Evolutionary conservation across 768 basidiomycete genomes (phyloP), one percentile per base, ranked within the genome.

Genomic region (Suillus americanus): DNA sequence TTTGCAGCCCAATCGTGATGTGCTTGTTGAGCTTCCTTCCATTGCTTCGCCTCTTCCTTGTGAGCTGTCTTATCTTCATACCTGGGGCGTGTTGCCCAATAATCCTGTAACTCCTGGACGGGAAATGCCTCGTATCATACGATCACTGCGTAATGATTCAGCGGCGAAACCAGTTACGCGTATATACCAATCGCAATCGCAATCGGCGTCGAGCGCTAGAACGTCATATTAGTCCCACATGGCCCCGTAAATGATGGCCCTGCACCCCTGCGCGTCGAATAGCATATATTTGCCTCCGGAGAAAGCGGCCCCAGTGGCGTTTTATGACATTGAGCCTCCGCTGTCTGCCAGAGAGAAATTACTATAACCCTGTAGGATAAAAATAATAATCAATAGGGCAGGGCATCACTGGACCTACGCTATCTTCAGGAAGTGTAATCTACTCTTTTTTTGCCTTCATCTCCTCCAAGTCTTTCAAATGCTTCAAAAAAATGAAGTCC

Each of bases 211-310:
- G 20, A 92, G 80, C 10, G 91, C 88, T 68, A 94, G 74, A 69
- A 92, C 91, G 69, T 94, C 91, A 67, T 93, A 93, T 74, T 93
- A 92, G 70, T 94, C 92, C 91, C 92, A 94, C 91, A 92, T 94
- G 8, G 91, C 91, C 28, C 89, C 89, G 66, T 94, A 94, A 61
- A 93, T 83, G 7, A 78, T 88, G 25, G 85, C 83, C n/a, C n/a
- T n/a, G n/a, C 7, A 84, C 86, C 35, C 89, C 86, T 35, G 83
- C 82, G 51, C 82, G 79, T 33, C 82, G 83, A 14, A 86, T 88
- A 69, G 93, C 89, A 78, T 82, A 85, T 6, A 94, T 78, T 72
- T 94, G 91, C 63, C 85, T 81, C 90, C 91, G 94, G 55, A 95
- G 72, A 74, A 94, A 94, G 33, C 81, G 82, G 1, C 92, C 93